Percentiles rank a stretch among this genome's conserved stretches.
Evolutionary conservation across 768 basidiomycete genomes (phyloP).

Genomic region (Russula compacta): DNA sequence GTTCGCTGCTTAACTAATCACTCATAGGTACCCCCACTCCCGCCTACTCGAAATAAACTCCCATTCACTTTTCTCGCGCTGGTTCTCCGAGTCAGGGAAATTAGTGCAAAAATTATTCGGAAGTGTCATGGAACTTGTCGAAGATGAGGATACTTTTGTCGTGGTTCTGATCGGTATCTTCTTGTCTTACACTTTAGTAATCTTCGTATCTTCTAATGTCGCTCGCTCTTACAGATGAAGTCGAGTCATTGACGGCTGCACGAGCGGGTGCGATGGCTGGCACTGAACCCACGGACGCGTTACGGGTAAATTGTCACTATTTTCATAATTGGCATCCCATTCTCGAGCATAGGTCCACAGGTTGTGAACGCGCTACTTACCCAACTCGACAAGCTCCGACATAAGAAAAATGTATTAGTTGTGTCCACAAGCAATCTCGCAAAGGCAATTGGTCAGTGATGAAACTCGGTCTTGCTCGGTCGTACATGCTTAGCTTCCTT

Average conservation of each 20-base stretch:
- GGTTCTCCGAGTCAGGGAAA: conserved; percentile 99
- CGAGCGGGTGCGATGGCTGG: conserved; percentile 91
- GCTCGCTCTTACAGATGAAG: conserved; percentile 58
- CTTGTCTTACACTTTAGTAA: neutral
- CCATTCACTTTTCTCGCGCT: conserved; percentile 94
- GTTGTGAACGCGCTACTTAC: conserved; percentile 97
- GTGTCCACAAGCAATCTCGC: conserved; percentile 96
- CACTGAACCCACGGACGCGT: conserved; percentile 90
- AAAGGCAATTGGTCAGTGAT: conserved; percentile 74
- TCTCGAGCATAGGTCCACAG: conserved; percentile 31
- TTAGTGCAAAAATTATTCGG: conserved; percentile 90
- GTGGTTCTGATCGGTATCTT: conserved; percentile 82
- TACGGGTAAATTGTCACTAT: conserved; percentile 50
- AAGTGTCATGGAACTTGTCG: conserved; percentile 82
- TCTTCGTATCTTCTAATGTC: neutral
- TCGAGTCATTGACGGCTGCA: conserved; percentile 91
- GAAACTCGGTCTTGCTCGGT: neutral
- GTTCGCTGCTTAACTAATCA: neutral
- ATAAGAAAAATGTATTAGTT: conserved; percentile 87
- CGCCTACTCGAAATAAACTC: conserved; percentile 96
- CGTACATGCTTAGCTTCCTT: neutral
- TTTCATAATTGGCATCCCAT: neutral
- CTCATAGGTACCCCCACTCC: conserved; percentile 67
- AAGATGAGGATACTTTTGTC: conserved; percentile 86
- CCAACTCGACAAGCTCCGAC: conserved; percentile 91